A percentile compares a stretch with the other conserved stretches of the same genome.
These are phyloP conservation scores for Naganishia antarctica DNA, from an alignment of 768 basidiomycete species.

Conservation along the genomic window DNA sequence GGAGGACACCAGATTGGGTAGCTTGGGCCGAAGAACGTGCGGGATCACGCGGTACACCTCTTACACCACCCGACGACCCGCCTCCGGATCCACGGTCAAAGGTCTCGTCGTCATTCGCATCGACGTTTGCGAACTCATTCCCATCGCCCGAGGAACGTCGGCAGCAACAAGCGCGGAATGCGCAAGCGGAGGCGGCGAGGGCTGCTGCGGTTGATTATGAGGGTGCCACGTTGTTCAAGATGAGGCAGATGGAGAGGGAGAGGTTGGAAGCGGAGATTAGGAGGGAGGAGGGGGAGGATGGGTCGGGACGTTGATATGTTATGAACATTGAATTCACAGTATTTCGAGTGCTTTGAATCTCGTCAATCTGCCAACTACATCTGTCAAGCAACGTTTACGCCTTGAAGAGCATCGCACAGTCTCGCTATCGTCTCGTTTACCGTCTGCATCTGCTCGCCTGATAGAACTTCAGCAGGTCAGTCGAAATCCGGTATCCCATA, in stretches of 20 bases:
- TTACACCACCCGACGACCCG: not conserved
- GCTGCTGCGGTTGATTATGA: constrained; percentile 36
- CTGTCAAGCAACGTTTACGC: no score
- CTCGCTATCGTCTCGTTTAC: not conserved
- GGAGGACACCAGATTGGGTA: constrained; percentile 19
- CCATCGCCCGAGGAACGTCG: constrained; percentile 26
- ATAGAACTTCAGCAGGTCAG: not conserved
- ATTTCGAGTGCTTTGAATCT: no score
- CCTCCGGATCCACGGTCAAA: not conserved
- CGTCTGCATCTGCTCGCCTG: not conserved
- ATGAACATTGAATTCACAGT: no score
- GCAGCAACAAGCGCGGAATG: constrained; percentile 18
- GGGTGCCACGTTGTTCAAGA: constrained; percentile 45
- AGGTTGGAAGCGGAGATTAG: constrained; percentile 41
- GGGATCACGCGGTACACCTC: not conserved
- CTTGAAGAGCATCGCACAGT: not conserved
- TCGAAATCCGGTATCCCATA: not conserved
- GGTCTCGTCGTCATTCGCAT: constrained; percentile 14
- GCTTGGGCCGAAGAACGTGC: constrained; percentile 16
- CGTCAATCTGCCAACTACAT: no score
- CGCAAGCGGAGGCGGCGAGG: constrained; percentile 27
- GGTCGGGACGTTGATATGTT: not conserved
- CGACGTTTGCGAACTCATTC: constrained; percentile 19
- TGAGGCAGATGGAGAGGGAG: constrained; percentile 40
- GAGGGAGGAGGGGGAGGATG: constrained; percentile 39